Evolutionary conservation across 345 rosid genomes (phyloP), one percentile per base, ranked within the genome.

Genomic region (Hevea brasiliensis): DNA sequence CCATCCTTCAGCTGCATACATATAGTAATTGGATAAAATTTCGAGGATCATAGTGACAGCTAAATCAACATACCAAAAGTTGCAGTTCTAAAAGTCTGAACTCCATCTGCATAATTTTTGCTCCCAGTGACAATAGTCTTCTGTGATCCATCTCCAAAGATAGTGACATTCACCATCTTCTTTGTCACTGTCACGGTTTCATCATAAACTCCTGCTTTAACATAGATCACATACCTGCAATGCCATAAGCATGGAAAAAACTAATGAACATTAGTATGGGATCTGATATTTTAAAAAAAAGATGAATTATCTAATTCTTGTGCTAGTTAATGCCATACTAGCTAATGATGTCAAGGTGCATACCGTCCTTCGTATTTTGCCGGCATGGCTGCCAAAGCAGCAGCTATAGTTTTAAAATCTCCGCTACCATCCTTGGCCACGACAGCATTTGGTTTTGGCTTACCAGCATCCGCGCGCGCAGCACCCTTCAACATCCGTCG

Each of bases 401-500:
- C 95, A 1, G 75, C 68, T 64, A 93, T 87, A 18, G 91, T 87
- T 32, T 81, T 84, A 81, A 86, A 93, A 6, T 92, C 64, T 67
- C 97, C 98, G 61, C 93, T 89, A 1, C 97, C 95, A 65, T 91
- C 96, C 81, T 93, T 86, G 0, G 96, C 97, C 24, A 93, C 98
- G 0, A 80, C 81, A 18, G 84, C 88, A 61, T 90, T 75, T 17
- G 97, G 91, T 29, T 60, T 83, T 58, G 82, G 87, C 56, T 73
- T 73, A 1, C 74, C 82, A 4, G 40, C 17, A 15, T 68, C 72
- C 0, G 54, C 70, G 7, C n/a, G n/a, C n/a, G n/a, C n/a, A n/a
- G 37, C 3, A 32, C 71, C 86, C 78, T 85, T 86, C 70, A 91
- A 66, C 61, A 89, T 73, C 70, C 91, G 87, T 44, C 91, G 78